These are phyloP conservation scores for Apiotrichum akiyoshidainum DNA, from an alignment of 1,284 basidiomycete species.

Conservation along the genomic window DNA sequence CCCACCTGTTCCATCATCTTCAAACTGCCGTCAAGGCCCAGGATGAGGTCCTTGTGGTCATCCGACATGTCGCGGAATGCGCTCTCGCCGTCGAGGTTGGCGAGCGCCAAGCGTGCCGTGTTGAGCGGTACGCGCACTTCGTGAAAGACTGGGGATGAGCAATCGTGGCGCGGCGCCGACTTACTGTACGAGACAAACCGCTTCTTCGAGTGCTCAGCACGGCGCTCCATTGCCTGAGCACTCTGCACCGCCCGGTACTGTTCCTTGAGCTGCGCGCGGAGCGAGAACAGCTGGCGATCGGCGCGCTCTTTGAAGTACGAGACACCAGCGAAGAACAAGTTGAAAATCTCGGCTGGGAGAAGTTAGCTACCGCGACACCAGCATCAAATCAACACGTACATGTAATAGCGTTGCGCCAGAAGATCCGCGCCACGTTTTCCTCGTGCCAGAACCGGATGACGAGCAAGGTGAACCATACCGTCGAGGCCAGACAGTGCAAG, in stretches of 20 bases:
- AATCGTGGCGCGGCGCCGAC: constrained; percentile 35
- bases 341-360: constrained; percentile 37
- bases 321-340: constrained; percentile 44
- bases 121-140: constrained; percentile 88
- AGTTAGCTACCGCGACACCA: not conserved
- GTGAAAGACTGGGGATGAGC: constrained; percentile 35
- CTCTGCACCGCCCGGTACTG: constrained; percentile 71
- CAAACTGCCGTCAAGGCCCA: constrained; percentile 67
- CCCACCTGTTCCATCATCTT: constrained; percentile 62
- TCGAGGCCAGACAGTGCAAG: constrained; percentile 61
- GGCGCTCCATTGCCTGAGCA: constrained; percentile 77
- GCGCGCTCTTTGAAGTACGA: constrained; percentile 53
- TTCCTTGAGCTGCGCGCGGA: constrained; percentile 69
- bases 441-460: not conserved
- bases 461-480: constrained; percentile 55
- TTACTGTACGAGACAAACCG: constrained; percentile 74
- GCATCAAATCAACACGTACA: not conserved
- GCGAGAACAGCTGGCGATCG: constrained; percentile 61
- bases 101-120: constrained; percentile 79
- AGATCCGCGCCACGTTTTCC: not conserved
- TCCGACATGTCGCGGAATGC: constrained; percentile 37
- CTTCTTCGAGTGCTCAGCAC: constrained; percentile 70
- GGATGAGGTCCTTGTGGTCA: constrained; percentile 47
- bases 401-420: not conserved
- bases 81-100: constrained; percentile 73